Base-by-base conservation (phyloP, 352 stramenopile genomes). In the Phytophthora pluvialis region DNA sequence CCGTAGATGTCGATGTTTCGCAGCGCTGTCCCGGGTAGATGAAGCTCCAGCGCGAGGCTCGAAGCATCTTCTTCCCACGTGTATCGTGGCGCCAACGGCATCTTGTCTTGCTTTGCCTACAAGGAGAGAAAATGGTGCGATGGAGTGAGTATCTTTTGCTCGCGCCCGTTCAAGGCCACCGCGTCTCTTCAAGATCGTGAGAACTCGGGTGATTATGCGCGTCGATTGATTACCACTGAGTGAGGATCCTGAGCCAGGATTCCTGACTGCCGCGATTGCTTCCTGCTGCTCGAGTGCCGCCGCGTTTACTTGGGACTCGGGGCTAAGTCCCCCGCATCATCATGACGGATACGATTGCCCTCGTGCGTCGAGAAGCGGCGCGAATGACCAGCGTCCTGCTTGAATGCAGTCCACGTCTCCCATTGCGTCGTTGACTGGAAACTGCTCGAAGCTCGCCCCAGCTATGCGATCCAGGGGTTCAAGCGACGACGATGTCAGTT, bases 1-100 rank as follows among this genome's bases (percentile, higher is more conserved):
- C 86, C 75, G 69, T 91, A 94, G 45, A 94, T 76, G 51, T 92
- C 83, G 25, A 71, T 84, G 29, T 74, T 67, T 48, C 81, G 78
- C 35, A 84, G 67, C 11, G 73, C 50, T 16, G 67, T 73, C 12
- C 80, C 76, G 1, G 83, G 82, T 26, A 94, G 48, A 43, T 79
- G 59, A 26, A 94, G 51, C 42, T 82, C 63, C 43, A 94, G 61
- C 26, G 66, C 76, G 43, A 94, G 8, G 44, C 67, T 81, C 16
- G 53, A 52, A 3, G 60, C 64, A 49, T 91, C 80, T 62, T 94
- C 62, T 29, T 88, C 71, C 83, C 83, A 94, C 38, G 76, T 75
- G 59, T 83, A 93, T 35, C 77, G 73, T 42, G 86, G 86, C 29
- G 64, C 77, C 21, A 94, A 56, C 38, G 83, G 86, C 86, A 94